Percentiles rank a stretch among this genome's conserved stretches.
phyloP scores from a whole-genome alignment of 1,139 yeast species.

The Saccharomycopsis hybrid region DNA sequence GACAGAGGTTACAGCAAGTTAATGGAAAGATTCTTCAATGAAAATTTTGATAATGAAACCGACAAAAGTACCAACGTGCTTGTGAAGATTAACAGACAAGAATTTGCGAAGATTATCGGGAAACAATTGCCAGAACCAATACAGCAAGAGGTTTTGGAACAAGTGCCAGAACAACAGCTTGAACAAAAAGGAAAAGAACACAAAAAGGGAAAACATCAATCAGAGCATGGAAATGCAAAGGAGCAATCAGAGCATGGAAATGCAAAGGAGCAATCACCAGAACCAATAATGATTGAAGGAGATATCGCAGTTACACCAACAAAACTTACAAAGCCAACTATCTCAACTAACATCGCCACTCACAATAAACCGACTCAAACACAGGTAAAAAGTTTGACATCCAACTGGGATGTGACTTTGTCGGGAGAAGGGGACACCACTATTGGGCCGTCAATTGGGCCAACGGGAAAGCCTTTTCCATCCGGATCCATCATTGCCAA shows the following conservation, averaged over 20 bases:
- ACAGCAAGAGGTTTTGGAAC: not conserved
- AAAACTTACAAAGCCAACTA: not conserved
- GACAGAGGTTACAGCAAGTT: too few species aligned
- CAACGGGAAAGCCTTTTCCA: too few species aligned
- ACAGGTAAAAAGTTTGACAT: constrained; percentile 1
- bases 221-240: not conserved
- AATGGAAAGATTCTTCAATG: constrained; percentile 1
- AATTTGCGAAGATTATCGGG: constrained; percentile 6
- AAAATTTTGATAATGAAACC: constrained; percentile 8
- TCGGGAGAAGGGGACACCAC: not conserved
- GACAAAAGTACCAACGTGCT: constrained; percentile 7
- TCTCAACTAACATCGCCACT: too few species aligned
- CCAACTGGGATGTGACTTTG: constrained; percentile 12
- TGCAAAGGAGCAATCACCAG: not conserved
- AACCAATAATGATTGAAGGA: not conserved
- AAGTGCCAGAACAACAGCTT: not conserved
- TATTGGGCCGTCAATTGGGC: too few species aligned
- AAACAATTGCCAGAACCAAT: not conserved
- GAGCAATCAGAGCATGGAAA: not conserved
- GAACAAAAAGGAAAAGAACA: not conserved
- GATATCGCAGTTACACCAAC: not conserved
- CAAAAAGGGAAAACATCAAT: too few species aligned
- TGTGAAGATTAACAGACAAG: constrained; percentile 1
- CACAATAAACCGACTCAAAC: too few species aligned
- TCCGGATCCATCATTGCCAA: not conserved